Percentiles rank a stretch among this genome's conserved stretches.
Conservation (phyloP, 768 basidiomycete species). For the Cubamyces lactineus region DNA sequence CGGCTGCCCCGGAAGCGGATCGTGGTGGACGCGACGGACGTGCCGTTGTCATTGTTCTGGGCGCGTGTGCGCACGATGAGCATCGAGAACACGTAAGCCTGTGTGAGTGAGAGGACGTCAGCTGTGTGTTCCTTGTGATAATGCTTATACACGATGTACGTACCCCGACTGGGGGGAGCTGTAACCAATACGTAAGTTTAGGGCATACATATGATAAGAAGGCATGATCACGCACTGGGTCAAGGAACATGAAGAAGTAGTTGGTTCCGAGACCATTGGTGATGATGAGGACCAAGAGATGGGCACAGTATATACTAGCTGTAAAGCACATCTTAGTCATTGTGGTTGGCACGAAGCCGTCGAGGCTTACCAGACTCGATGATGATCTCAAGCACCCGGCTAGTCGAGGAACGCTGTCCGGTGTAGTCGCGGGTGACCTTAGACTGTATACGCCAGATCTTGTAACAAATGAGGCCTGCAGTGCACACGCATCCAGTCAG, state of each 20-base stretch:
- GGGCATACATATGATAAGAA: too few relatives aligned
- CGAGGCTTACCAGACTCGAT: conserved; percentile 12
- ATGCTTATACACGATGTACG: too few relatives aligned
- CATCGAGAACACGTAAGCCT: conserved; percentile 14
- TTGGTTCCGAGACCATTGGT: conserved; percentile 5
- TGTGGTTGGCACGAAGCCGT: too few relatives aligned
- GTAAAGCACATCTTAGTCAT: too few relatives aligned
- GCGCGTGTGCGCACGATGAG: conserved; percentile 11
- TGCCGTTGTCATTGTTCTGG: background rate
- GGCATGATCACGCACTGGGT: background rate
- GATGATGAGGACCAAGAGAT: conserved; percentile 13
- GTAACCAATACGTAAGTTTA: background rate
- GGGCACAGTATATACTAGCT: conserved; percentile 17
- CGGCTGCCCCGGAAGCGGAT: conserved; percentile 3
- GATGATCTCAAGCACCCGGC: conserved; percentile 9
- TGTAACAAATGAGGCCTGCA: conserved; percentile 11
- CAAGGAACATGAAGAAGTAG: conserved; percentile 14
- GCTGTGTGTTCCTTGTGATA: too few relatives aligned
- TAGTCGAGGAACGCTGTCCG: background rate
- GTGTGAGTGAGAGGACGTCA: background rate
- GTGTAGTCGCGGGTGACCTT: background rate
- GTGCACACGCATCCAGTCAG: too few relatives aligned
- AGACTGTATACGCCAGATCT: conserved; percentile 6
- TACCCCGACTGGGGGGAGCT: conserved; percentile 11
- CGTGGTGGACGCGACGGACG: background rate